A percentile compares a stretch with the other conserved stretches of the same genome.
Evolutionary conservation across 805 yeast genomes (phyloP).

Genomic region (Kluyveromyces starmeri): DNA sequence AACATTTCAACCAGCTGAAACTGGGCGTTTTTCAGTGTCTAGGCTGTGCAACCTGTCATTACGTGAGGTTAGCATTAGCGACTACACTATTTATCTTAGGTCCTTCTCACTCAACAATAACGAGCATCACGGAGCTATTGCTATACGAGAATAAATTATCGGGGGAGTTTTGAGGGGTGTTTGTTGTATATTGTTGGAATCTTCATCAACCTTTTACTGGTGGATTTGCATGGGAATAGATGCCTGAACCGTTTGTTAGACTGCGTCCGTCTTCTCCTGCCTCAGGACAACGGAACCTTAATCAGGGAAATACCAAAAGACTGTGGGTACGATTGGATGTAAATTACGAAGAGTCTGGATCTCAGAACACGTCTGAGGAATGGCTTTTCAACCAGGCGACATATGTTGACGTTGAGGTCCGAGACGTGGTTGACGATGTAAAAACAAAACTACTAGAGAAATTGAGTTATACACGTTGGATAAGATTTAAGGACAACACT

Average conservation of each 20-base stretch:
- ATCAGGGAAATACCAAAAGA: constrained; percentile 1
- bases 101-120: too few species aligned
- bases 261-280: constrained; percentile 1
- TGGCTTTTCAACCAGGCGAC: constrained; percentile 41
- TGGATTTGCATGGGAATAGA: too few species aligned
- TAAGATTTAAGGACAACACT: constrained; percentile 43
- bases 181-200: too few species aligned
- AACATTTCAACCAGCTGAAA: too few species aligned
- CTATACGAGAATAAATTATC: too few species aligned
- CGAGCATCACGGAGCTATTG: too few species aligned
- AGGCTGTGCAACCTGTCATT: too few species aligned
- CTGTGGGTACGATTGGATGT: constrained; percentile 1
- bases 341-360: neutral
- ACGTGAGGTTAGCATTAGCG: too few species aligned
- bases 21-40: too few species aligned
- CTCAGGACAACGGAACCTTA: constrained; percentile 1
- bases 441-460: constrained; percentile 55
- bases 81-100: too few species aligned
- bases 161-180: too few species aligned
- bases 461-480: constrained; percentile 48
- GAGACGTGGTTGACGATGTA: constrained; percentile 74
- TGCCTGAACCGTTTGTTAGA: constrained; percentile 1
- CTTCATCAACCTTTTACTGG: too few species aligned
- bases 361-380: neutral
- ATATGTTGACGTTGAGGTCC: constrained; percentile 49